Base-by-base conservation (phyloP, 2,329 filamentous ascomycete genomes). In the Zymoseptoria tritici region DNA sequence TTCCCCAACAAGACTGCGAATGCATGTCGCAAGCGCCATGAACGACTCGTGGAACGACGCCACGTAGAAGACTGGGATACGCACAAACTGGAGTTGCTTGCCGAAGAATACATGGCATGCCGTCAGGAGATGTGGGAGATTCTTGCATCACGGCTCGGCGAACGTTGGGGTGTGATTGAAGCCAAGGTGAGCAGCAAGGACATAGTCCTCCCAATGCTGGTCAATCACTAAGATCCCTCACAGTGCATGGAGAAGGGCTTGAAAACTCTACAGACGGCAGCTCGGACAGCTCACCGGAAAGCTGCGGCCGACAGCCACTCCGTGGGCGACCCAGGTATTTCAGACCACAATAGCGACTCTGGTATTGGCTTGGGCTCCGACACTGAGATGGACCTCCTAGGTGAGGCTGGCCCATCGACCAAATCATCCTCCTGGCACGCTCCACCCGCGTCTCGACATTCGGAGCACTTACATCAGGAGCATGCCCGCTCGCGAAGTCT, bases 1-100 rank as follows among this genome's bases (percentile, higher is more conserved):
- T 96, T 96, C 72, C 88, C 87, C 1, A 80, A 76, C 72, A 96
- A 96, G 78, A 81, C 81, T 11, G 76, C 87, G 60, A 94, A 94
- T 72, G 91, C 91, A 19, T 96, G 91, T 76, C 89, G 91, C 64
- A 96, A 96, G 77, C 85, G 91, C 58, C 90, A 95, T 69, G 91
- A 96, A 76, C 83, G 91, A 49, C 78, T 96, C 65, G 86, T 93
- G 80, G 88, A 93, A 76, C 85, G 87, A 65, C 71, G 79, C 71
- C 85, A 86, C 60, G 83, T 85, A 54, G 87, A 90, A 67, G 88
- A 92, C 69, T 94, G 90, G 87, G 89, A 93, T 68, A 83, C 83
- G 20, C 79, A 86, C 66, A 89, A 89, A 77, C 79, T 92, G 22
- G 88, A 93, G 72, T 80, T 81, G 9, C 78, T 96, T 49, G 88